Base-by-base conservation (phyloP, 2,329 filamentous ascomycete species). In the Leptodontidium sp. region DNA sequence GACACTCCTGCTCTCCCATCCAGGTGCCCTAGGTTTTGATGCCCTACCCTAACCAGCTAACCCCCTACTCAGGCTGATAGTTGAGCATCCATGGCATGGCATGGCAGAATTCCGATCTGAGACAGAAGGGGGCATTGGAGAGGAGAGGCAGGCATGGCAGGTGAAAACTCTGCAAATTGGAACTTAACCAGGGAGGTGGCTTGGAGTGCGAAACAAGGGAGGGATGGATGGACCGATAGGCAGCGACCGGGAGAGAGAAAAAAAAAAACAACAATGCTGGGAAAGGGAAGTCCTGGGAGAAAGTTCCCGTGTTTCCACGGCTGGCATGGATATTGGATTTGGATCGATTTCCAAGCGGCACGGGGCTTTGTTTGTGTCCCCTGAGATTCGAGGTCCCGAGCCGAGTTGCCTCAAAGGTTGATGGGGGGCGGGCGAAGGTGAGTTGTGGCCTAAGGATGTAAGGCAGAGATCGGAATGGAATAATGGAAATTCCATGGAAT, bases 141-240 rank as follows among this genome's bases (percentile, higher is more conserved):
- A 59, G 65, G 65, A 57, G n/a, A 24, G n/a, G 11, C 38, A 6
- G 38, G 38, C 38, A 21, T 2, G 45, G 63, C 68, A 21, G 29
- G 70, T 69, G 72, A 73, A 73, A 73, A 72, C 66, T 73, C 72
- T 73, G 68, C 70, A 73, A 73, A 71, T 72, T 69, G 61, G 68
- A 26, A 58, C 17, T 11, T 35, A 47, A 45, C 65, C 53, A 67
- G 70, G 72, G 65, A 69, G 53, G 63, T 65, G 66, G 52, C 68
- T 47, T 57, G 61, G 53, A 52, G 35, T 47, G 61, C 29, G 43
- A 69, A 67, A 66, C 66, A 4, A 21, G 14, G 70, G 71, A 66
- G 67, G 62, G 66, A 70, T 63, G 50, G 24, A 24, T 29, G 21
- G 15, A 55, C n/a, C 64, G 65, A 35, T 59, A 50, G n/a, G 59